Percentiles rank a stretch among this genome's conserved stretches.
Evolutionary conservation across 352 stramenopile species (phyloP).

Genomic region (Phytophthora europaea): DNA sequence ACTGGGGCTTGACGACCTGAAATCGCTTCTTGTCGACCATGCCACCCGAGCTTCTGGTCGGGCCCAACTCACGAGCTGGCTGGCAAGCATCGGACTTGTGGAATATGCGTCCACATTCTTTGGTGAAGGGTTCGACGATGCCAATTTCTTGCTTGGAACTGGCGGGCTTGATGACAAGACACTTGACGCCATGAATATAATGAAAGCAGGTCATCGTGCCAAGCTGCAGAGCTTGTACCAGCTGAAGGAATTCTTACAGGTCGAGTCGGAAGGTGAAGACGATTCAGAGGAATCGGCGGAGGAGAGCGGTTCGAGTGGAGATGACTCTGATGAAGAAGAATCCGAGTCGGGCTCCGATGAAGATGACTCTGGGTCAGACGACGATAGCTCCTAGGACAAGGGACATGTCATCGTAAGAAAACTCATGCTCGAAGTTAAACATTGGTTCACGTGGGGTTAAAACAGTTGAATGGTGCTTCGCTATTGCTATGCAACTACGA

Average conservation of each 20-base stretch:
- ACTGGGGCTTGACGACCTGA: conserved; percentile 45
- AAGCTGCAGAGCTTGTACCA: conserved; percentile 77
- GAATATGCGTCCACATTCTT: conserved; percentile 65
- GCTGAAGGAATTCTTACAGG: conserved; percentile 64
- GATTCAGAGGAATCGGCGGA: conserved; percentile 28
- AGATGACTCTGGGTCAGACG: conserved; percentile 37
- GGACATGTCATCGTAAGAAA: neutral
- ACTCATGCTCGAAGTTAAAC: conserved; percentile 26
- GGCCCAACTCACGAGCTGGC: conserved; percentile 64
- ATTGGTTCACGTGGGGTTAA: conserved; percentile 18
- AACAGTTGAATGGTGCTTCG: conserved; percentile 11
- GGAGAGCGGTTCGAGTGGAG: conserved; percentile 30
- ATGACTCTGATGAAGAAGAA: conserved; percentile 31
- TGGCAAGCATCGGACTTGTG: conserved; percentile 78
- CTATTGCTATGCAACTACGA: conserved; percentile 13
- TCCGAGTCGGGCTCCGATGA: conserved; percentile 25
- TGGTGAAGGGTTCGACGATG: conserved; percentile 73
- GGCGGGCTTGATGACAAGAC: conserved; percentile 55
- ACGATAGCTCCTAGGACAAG: conserved; percentile 25
- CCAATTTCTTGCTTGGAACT: conserved; percentile 58
- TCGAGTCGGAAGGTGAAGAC: conserved; percentile 38
- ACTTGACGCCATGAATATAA: conserved; percentile 70
- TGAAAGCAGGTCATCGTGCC: conserved; percentile 73
- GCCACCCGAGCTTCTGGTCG: conserved; percentile 36
- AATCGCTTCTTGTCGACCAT: conserved; percentile 49